Evolutionary conservation across 2,329 filamentous ascomycete genomes (phyloP), one percentile per base, ranked within the genome.

Genomic region (Trichoderma asperellum): DNA sequence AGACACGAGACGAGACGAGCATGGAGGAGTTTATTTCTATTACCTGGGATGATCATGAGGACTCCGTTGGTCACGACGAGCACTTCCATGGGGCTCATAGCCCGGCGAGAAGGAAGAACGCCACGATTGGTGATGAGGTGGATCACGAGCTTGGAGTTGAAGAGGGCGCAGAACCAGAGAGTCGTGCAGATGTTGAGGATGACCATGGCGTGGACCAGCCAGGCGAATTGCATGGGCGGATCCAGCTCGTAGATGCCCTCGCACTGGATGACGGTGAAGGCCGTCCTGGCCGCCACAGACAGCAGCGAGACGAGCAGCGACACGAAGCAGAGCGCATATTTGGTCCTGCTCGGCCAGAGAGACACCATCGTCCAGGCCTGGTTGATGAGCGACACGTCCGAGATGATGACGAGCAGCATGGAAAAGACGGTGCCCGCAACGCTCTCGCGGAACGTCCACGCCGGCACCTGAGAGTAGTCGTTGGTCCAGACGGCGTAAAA

Each of bases 401-500:
- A 77, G 24, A 83, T 75, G 7, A 84, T 73, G 57, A 83, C 77
- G 61, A 87, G 79, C 2, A 85, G 75, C 35, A 85, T 73, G 5
- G 80, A 81, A 65, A 85, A 75, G 24, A 79, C 77, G 24, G 81
- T 84, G 8, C 79, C 80, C 0, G 78, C 78, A 4, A 82, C 77
- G 71, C 79, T 82, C 58, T 74, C 73, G 56, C 74, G 69, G 70
- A 78, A 81, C 72, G 83, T 81, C 34, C 32, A 55, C 0, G 35
- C 47, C 0, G 82, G 79, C 21, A 92, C 82, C 3, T 76, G 76
- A 2, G 81, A 81, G 70, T 80, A 85, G 79, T 93, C 90, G 4
- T 75, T 77, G 2, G 86, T 78, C 75, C 89, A 86, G 71, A 84
- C 79, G 27, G 85, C 79, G 77, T 93, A 94, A 68, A 89, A 85